These are phyloP conservation scores for Xerocomus spinulosus DNA, from an alignment of 768 basidiomycete species.

Conservation along the genomic window DNA sequence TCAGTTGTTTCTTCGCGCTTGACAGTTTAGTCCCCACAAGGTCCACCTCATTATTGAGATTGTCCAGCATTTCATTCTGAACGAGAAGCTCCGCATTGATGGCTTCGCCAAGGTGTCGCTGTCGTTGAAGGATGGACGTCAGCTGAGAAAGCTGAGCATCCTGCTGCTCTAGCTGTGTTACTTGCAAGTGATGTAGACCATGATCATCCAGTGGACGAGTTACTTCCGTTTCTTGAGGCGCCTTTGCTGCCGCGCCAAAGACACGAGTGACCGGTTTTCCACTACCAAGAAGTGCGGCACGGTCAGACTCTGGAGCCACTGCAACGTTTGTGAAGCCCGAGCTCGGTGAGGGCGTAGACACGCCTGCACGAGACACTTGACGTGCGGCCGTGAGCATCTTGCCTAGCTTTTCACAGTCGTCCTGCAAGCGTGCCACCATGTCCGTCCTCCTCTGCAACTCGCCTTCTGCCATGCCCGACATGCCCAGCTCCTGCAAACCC, in stretches of 20 bases:
- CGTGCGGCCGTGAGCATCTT: conserved; percentile 79
- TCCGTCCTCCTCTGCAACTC: conserved; percentile 87
- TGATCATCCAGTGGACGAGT: conserved; percentile 86
- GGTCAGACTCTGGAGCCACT: conserved; percentile 49
- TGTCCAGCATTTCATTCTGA: conserved; percentile 86
- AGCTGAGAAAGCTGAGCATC: conserved; percentile 78
- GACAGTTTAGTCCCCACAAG: conserved; percentile 71
- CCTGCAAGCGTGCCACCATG: conserved; percentile 82
- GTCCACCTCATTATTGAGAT: conserved; percentile 73
- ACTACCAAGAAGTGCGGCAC: conserved; percentile 59
- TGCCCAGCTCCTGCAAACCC: conserved; percentile 60
- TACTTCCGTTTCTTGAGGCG: conserved; percentile 73
- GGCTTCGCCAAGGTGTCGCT: conserved; percentile 81
- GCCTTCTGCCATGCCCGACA: conserved; percentile 81
- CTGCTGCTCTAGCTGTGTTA: conserved; percentile 76
- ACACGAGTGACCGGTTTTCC: conserved; percentile 61
- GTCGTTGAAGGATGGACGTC: conserved; percentile 76
- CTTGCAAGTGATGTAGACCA: conserved; percentile 76
- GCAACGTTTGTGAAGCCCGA: conserved; percentile 25
- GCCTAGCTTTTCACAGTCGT: conserved; percentile 85
- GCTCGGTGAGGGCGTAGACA: conserved; percentile 28
- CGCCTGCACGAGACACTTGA: conserved; percentile 41
- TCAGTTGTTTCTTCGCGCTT: conserved; percentile 77
- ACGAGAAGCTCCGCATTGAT: conserved; percentile 76
- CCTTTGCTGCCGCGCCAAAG: conserved; percentile 59